Conservation (phyloP, 176 grass and related monocot genomes). For the Phoenix roebelenii region DNA sequence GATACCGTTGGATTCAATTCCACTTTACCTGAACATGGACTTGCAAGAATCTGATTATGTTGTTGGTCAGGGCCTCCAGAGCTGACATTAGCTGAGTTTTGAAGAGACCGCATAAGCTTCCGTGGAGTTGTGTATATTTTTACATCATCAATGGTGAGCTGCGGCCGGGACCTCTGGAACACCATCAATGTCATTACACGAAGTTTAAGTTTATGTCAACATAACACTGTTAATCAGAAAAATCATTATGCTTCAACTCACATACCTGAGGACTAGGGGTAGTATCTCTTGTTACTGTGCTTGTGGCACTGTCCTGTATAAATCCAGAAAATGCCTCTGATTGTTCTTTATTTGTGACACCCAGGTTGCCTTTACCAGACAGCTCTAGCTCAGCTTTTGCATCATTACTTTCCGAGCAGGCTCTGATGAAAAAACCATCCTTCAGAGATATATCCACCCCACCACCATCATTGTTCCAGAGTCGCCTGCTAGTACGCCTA, state of each 20-base stretch:
- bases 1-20: constrained; percentile 11
- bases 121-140: constrained; percentile 60
- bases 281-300: constrained; percentile 18
- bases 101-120: constrained; percentile 58
- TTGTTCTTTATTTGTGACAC: constrained; percentile 32
- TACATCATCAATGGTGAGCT: constrained; percentile 48
- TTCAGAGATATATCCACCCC: constrained; percentile 78
- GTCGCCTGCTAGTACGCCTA: constrained; percentile 49
- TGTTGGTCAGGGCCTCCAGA: constrained; percentile 10
- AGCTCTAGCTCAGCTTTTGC: constrained; percentile 37
- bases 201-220: not conserved
- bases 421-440: constrained; percentile 65
- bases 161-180: constrained; percentile 36
- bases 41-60: not conserved
- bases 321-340: constrained; percentile 59
- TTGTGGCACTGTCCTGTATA: constrained; percentile 22
- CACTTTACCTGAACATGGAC: constrained; percentile 1
- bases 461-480: constrained; percentile 55
- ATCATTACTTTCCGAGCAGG: constrained; percentile 28
- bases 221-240: not conserved
- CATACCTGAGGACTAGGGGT: constrained; percentile 63
- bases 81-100: constrained; percentile 41
- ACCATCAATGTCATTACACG: not conserved
- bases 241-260: not conserved
- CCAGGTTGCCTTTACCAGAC: constrained; percentile 30